A percentile compares a stretch with the other conserved stretches of the same genome.
Evolutionary conservation across 2,329 filamentous ascomycete species (phyloP).

Genomic region (Helminthosporium solani): DNA sequence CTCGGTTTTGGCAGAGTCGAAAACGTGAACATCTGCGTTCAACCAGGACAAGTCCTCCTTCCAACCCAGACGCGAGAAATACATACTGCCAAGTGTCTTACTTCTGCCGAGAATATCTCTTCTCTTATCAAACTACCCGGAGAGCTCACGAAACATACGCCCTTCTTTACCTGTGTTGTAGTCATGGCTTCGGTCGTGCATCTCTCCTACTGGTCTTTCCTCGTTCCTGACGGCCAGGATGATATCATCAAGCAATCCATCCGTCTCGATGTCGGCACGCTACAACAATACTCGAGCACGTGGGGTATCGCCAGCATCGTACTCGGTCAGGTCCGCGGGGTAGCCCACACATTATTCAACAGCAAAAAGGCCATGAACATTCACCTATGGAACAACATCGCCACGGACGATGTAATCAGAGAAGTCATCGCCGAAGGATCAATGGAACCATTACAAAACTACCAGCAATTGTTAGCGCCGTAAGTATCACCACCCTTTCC

Average conservation of each 20-base stretch:
- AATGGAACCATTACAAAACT: slow-evolving; percentile 34
- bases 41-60: slow-evolving; percentile 55
- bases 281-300: slow-evolving; percentile 66
- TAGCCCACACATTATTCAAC: slow-evolving; percentile 71
- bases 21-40: slow-evolving; percentile 63
- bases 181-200: slow-evolving; percentile 44
- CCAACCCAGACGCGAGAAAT: slow-evolving; percentile 54
- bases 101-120: slow-evolving; percentile 75
- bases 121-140: slow-evolving; percentile 73
- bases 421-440: slow-evolving; percentile 37
- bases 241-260: slow-evolving; percentile 73
- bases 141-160: slow-evolving; percentile 67
- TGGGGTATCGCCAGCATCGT: slow-evolving; percentile 73
- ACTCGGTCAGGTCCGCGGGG: slow-evolving; percentile 70
- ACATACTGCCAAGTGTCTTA: slow-evolving; percentile 79
- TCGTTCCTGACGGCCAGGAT: slow-evolving; percentile 54
- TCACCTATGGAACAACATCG: slow-evolving; percentile 42
- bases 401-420: slow-evolving; percentile 36
- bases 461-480: slow-evolving; percentile 38
- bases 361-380: slow-evolving; percentile 45
- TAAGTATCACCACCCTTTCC: slow-evolving; percentile 20
- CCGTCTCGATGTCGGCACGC: slow-evolving; percentile 73
- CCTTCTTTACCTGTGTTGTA: slow-evolving; percentile 44
- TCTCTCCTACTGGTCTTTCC: slow-evolving; percentile 69
- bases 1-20: slow-evolving; percentile 39